Evolutionary conservation across 345 rosid genomes (phyloP), one percentile per base, ranked within the genome.

Genomic region (Aquilaria malaccensis): DNA sequence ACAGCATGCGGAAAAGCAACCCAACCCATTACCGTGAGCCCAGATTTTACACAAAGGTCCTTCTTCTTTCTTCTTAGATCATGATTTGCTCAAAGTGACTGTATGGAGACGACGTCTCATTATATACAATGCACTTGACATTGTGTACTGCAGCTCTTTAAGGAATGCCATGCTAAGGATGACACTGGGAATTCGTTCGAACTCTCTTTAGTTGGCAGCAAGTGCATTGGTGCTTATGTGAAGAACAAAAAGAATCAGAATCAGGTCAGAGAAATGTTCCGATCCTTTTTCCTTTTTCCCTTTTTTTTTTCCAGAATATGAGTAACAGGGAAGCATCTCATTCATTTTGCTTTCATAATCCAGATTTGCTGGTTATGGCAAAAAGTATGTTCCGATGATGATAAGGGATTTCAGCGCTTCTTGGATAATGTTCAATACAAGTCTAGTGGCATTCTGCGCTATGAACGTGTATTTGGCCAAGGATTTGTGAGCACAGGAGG

Each of bases 401-500:
- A 94, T 45, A 85, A 82, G 65, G 91, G 89, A n/a, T 91, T 94
- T 78, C 99, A 91, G 72, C 91, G 81, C 10, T 94, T 94, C 84
- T 77, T 94, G 79, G 99, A 94, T 71, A 88, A 73, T 81, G 89
- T 85, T 71, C 99, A 94, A 78, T 94, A 94, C 61, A 88, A 88
- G 69, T 80, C 77, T 41, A 86, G 62, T 72, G 87, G 95, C 74
- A 94, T 94, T 67, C 69, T 86, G 52, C 96, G 95, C 47, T 94
- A 94, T 64, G 99, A 94, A 74, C 91, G 89, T 47, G 91, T 83
- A 68, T 94, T 94, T 77, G 99, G 99, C 56, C 72, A 67, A 62
- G 99, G 99, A 52, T 94, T 75, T 73, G 99, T 94, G 49, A 94
- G 97, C 83, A 86, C 99, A 2, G 97, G 97, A 64, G 99, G 99